Base-by-base conservation (phyloP, 202 grass and related monocot species). In the Digitaria exilis region DNA sequence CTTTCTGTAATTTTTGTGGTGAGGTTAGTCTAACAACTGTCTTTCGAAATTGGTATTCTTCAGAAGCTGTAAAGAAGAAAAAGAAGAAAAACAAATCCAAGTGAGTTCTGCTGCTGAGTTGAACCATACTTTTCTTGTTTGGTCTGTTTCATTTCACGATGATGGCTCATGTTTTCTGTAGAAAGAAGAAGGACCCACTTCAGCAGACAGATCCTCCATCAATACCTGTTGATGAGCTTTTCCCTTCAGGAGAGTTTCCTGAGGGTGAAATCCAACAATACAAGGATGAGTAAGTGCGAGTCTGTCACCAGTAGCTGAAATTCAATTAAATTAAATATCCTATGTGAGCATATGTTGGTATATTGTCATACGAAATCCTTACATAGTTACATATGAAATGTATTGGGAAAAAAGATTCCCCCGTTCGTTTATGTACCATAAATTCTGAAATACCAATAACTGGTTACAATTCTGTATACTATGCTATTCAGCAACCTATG, bases 211-310 rank as follows among this genome's bases (percentile, higher is more conserved):
- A 99, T 75, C 96, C 91, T 37, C 96, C 96, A 18, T 92, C 96
- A 82, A 90, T 99, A 29, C 93, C 96, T 71, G 72, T 99, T 22
- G 93, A 98, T 65, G 96, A 99, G 72, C 93, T 99, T 73, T 99
- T 99, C 76, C 91, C 85, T 69, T 96, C 82, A 56, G 96, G 83
- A 48, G 96, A 96, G 16, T 99, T 96, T 89, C 93, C 93, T 77
- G 89, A 92, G 82, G 93, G 93, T 69, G 96, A 99, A 99, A 92
- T 99, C 67, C 93, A 92, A 69, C 89, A 96, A 35, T 99, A 99
- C 41, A 99, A 94, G 84, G 89, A 99, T 78, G 96, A 92, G 96
- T 99, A 91, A 88, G 92, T 80, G 73, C 62, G 44, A 50, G 24
- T 15, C 19, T 66, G 49, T 65, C 66, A 59, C 45, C 45, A 52